These are phyloP conservation scores for Pseudodiploospora longispora DNA, from an alignment of 2,329 filamentous ascomycete species.

Conservation along the genomic window DNA sequence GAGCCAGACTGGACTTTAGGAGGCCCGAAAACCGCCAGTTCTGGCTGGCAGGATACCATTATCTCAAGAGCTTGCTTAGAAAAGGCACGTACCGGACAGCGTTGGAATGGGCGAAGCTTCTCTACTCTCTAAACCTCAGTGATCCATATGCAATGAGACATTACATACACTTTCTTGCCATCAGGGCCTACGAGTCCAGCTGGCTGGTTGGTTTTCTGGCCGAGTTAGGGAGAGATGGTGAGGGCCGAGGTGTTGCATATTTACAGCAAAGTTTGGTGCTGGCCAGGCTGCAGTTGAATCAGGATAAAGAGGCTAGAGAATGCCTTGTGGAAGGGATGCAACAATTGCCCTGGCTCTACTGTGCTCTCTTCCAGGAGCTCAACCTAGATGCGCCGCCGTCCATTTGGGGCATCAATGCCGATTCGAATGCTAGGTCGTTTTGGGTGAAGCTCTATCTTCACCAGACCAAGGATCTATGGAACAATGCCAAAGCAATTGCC, in stretches of 20 bases:
- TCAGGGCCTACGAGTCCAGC: conserved; percentile 69
- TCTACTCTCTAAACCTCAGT: conserved; percentile 63
- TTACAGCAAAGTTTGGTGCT: conserved; percentile 69
- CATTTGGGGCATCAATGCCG: conserved; percentile 71
- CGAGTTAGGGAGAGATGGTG: conserved; percentile 26
- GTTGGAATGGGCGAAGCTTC: conserved; percentile 84
- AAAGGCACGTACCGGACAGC: conserved; percentile 93
- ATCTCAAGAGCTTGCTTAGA: conserved; percentile 74
- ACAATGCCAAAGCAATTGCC: conserved; percentile 60
- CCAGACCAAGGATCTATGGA: conserved; percentile 78
- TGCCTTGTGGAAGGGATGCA: conserved; percentile 61
- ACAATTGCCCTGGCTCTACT: conserved; percentile 76
- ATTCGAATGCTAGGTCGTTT: conserved; percentile 54
- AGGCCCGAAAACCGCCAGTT: conserved; percentile 86
- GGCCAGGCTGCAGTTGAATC: conserved; percentile 64
- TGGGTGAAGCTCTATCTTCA: conserved; percentile 69
- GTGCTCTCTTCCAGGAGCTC: conserved; percentile 69
- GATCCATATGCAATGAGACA: conserved; percentile 82
- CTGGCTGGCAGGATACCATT: conserved; percentile 83
- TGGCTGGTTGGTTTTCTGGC: conserved; percentile 66
- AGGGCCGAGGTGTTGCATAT: conserved; percentile 48
- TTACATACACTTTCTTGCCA: conserved; percentile 72
- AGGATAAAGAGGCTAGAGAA: conserved; percentile 55
- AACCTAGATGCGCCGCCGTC: conserved; percentile 69
- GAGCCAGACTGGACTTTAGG: conserved; percentile 71